Evolutionary conservation across 169 alveolate species (phyloP).

Genomic region (Eimeria maxima): DNA sequence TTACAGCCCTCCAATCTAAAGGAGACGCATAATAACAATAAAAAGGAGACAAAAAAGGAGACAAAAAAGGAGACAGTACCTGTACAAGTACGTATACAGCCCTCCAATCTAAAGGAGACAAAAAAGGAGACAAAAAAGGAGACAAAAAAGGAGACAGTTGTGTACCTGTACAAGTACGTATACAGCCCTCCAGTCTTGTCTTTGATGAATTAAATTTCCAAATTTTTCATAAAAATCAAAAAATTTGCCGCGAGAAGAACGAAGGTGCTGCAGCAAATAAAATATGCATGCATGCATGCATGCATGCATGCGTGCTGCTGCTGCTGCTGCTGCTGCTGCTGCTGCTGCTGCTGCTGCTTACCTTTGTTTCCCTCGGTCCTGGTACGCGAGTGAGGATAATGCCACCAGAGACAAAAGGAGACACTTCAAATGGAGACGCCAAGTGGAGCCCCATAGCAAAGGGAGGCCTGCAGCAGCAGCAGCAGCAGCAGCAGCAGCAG

Average conservation of each 20-base stretch:
- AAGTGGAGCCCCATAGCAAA: slow-evolving; percentile 1
- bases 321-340: slow-evolving; percentile 48
- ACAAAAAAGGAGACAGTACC: no score
- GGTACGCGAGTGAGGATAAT: slow-evolving; percentile 18
- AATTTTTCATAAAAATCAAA: slow-evolving; percentile 59
- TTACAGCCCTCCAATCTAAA: no score
- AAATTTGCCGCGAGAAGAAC: slow-evolving; percentile 49
- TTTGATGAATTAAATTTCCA: slow-evolving; percentile 40
- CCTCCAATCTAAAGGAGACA: not conserved
- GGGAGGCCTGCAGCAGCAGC: slow-evolving; percentile 3
- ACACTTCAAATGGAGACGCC: slow-evolving; percentile 53
- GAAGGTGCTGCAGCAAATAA: slow-evolving; percentile 29
- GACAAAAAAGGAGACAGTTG: not conserved
- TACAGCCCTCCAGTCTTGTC: slow-evolving; percentile 71
- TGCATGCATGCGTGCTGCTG: slow-evolving; percentile 20
- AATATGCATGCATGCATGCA: not conserved
- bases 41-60: no score
- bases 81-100: no score
- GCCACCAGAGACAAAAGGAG: slow-evolving; percentile 48
- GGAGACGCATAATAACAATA: no score
- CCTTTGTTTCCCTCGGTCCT: slow-evolving; percentile 48
- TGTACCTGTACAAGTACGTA: slow-evolving; percentile 43
- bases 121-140: not conserved
- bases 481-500: slow-evolving; percentile 33
- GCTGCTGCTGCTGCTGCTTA: slow-evolving; percentile 5